Base-by-base conservation (phyloP, 2,329 filamentous ascomycete species). In the Sclerotinia borealis region DNA sequence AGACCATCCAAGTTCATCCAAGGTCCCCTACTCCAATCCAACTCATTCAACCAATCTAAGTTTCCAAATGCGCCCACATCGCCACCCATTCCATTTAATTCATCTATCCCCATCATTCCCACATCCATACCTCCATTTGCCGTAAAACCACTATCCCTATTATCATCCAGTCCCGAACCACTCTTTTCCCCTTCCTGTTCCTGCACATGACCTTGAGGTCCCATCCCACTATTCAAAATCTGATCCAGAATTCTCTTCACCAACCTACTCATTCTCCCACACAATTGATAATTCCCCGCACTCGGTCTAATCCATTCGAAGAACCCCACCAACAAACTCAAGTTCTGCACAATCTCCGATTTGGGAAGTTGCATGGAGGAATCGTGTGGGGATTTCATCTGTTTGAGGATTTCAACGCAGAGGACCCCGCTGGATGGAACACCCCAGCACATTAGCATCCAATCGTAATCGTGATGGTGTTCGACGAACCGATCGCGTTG, bases 161-260 rank as follows among this genome's bases (percentile, higher is more conserved):
- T 31, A 15, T 45, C 47, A 37, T 29, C 29, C 8, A 34, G 43
- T 19, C 43, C 36, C 0, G n/a, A 7, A 6, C 22, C 37, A 48
- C 13, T 50, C 19, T 4, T 34, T 19, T 43, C 54, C 2, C 36
- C 37, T 11, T 50, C 45, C 7, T 51, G 34, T 19, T 31, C 45
- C 8, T 50, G 51, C 27, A 27, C 36, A 34, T 36, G 43, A 22
- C 29, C 25, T 8, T 29, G 49, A 37, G 37, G 25, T 22, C 37
- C 27, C 13, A 48, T 37, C 7, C 36, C 31, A 34, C 36, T 17
- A 36, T 63, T 56, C 13, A 83, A 73, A 3, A 79, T 76, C 52
- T 81, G 78, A 43, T 83, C 80, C 11, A 83, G 73, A 1, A 83
- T 81, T 17, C 76, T 78, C 60, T 80, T 77, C 50, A 83, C 81